Evolutionary conservation across 306 rosid genomes (phyloP).

Genomic region (Psophocarpus tetragonolobus): DNA sequence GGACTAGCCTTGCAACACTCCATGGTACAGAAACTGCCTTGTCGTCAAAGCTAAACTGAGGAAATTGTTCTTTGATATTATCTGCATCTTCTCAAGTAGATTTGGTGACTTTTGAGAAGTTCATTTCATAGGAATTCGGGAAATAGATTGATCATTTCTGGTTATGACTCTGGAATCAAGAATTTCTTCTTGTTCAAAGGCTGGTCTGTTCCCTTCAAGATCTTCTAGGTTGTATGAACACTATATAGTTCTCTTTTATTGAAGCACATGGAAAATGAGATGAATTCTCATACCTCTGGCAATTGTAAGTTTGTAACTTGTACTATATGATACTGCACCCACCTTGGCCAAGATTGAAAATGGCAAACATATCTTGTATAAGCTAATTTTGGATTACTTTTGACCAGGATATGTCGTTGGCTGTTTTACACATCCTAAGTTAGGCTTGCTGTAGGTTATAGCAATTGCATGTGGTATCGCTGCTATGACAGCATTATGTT

Average conservation of each 20-base stretch:
- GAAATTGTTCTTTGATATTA: neutral
- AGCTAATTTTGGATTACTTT: neutral
- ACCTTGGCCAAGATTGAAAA: neutral
- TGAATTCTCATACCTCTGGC: neutral
- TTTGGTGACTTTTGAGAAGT: neutral
- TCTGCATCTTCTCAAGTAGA: neutral
- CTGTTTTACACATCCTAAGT: neutral
- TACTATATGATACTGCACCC: neutral
- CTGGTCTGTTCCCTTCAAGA: neutral
- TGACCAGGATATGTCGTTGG: neutral
- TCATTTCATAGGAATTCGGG: neutral
- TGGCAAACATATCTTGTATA: neutral
- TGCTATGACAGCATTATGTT: neutral
- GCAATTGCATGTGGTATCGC: neutral
- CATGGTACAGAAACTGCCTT: neutral
- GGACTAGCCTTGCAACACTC: neutral
- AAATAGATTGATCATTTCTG: neutral
- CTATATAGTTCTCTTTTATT: neutral
- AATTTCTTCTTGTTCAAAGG: neutral
- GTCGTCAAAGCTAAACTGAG: neutral
- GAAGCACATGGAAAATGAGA: neutral
- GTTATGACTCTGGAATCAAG: neutral
- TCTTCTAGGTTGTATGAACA: neutral
- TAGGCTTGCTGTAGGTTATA: neutral
- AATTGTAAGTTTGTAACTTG: neutral